phyloP scores from a whole-genome alignment of 2,329 filamentous ascomycete genomes.

The Cordyceps cateniannulata region DNA sequence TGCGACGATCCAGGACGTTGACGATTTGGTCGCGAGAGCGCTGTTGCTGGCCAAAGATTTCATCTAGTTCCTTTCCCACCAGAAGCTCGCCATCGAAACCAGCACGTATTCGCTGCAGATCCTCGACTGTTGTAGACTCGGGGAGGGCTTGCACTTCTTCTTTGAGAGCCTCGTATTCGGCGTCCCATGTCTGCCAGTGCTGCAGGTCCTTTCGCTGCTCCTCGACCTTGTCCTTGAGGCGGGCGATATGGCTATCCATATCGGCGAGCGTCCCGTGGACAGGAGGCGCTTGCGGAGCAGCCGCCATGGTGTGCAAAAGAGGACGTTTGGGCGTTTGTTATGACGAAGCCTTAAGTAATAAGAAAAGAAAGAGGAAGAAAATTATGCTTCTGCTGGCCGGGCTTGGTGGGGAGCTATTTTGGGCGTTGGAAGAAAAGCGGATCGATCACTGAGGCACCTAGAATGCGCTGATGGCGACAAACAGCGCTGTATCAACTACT shows the following conservation, averaged over 20 bases:
- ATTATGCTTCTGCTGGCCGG: not conserved
- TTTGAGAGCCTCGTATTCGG: conserved; percentile 84
- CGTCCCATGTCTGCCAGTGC: conserved; percentile 87
- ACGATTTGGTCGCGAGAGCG: conserved; percentile 44
- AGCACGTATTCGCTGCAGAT: conserved; percentile 51
- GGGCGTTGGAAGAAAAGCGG: conserved; percentile 6
- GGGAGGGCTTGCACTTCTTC: conserved; percentile 64
- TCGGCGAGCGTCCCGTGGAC: conserved; percentile 51
- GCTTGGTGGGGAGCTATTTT: not conserved
- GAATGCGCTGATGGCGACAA: not conserved
- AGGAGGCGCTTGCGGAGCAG: not conserved
- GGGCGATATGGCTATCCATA: conserved; percentile 67
- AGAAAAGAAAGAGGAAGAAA: not conserved
- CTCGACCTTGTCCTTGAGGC: conserved; percentile 66
- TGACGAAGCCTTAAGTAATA: not conserved
- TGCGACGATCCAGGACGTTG: conserved; percentile 58
- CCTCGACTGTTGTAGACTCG: conserved; percentile 36
- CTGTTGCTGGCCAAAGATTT: conserved; percentile 33
- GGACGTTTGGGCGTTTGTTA: not conserved
- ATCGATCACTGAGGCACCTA: not conserved
- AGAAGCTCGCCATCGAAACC: conserved; percentile 58
- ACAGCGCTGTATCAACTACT: not conserved
- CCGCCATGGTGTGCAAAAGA: conserved; percentile 10
- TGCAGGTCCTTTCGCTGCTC: conserved; percentile 68
- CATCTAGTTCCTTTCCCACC: conserved; percentile 47